phyloP scores from a whole-genome alignment of 179 eudicot species.

The Silene noctiflora region DNA sequence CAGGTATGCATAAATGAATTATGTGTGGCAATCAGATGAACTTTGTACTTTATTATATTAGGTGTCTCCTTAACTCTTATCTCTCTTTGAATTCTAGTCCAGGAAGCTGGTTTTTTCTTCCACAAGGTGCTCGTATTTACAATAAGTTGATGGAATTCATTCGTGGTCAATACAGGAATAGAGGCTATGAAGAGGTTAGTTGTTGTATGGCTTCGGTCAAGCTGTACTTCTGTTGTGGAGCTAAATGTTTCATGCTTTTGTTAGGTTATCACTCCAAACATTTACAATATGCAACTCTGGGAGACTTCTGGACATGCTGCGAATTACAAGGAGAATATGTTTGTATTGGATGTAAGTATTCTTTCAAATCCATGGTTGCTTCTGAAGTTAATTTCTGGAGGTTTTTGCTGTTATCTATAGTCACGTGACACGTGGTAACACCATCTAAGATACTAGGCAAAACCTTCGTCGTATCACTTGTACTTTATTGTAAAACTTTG shows the following conservation, averaged over 20 bases:
- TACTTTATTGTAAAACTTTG: neutral
- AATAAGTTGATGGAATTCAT: slow-evolving; percentile 81
- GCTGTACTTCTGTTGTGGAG: neutral
- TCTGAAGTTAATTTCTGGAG: neutral
- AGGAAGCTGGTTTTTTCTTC: slow-evolving; percentile 94
- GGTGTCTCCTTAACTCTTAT: neutral
- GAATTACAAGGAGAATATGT: slow-evolving; percentile 93
- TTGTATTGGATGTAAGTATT: slow-evolving; percentile 73
- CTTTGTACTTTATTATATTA: neutral
- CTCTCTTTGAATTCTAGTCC: slow-evolving; percentile 50
- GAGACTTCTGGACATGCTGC: slow-evolving; percentile 97
- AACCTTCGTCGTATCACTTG: neutral
- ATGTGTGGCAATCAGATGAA: neutral
- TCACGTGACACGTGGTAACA: neutral
- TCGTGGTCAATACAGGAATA: slow-evolving; percentile 57
- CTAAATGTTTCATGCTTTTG: slow-evolving; percentile 11
- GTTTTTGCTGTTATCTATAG: neutral
- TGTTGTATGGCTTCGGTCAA: neutral
- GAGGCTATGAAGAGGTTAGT: slow-evolving; percentile 87
- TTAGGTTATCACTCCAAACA: slow-evolving; percentile 84
- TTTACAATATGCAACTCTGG: slow-evolving; percentile 94
- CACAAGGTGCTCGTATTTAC: slow-evolving; percentile 80
- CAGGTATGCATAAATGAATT: slow-evolving; percentile 44
- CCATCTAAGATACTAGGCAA: neutral
- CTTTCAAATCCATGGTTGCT: neutral